phyloP scores from a whole-genome alignment of 805 yeast genomes.

The Saccharomycopsis synnaedendra region DNA sequence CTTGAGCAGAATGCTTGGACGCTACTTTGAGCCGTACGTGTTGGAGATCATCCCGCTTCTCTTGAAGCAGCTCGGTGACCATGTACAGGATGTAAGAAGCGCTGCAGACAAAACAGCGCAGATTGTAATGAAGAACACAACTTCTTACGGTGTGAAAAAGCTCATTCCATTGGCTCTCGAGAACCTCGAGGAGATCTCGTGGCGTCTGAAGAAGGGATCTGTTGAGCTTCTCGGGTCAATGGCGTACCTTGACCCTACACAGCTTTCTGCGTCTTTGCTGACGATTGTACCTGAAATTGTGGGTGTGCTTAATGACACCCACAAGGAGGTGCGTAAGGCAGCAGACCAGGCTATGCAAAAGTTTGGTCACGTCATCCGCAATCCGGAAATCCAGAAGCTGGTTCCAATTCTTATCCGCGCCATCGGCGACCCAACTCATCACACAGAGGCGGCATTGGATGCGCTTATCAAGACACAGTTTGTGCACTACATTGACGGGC shows the following conservation, averaged over 20 bases:
- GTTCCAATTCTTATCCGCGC: slow-evolving; percentile 85
- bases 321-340: slow-evolving; percentile 92
- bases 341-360: slow-evolving; percentile 82
- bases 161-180: slow-evolving; percentile 85
- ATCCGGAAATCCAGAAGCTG: slow-evolving; percentile 89
- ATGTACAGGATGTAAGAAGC: slow-evolving; percentile 72
- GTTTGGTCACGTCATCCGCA: slow-evolving; percentile 94
- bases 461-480: slow-evolving; percentile 82
- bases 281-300: slow-evolving; percentile 94
- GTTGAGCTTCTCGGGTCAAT: slow-evolving; percentile 93
- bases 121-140: slow-evolving; percentile 79
- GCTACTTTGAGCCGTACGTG: slow-evolving; percentile 86
- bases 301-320: slow-evolving; percentile 87
- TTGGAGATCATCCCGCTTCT: slow-evolving; percentile 78
- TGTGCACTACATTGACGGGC: slow-evolving; percentile 96
- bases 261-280: slow-evolving; percentile 79
- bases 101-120: slow-evolving; percentile 84
- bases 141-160: slow-evolving; percentile 83
- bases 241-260: slow-evolving; percentile 96
- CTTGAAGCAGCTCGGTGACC: slow-evolving; percentile 75
- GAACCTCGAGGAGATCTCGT: slow-evolving; percentile 76
- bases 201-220: slow-evolving; percentile 96
- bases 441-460: slow-evolving; percentile 82
- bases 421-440: slow-evolving; percentile 88
- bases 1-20: slow-evolving; percentile 63